phyloP scores from a whole-genome alignment of 140 eudicot species.

The Senecio squalidus region DNA sequence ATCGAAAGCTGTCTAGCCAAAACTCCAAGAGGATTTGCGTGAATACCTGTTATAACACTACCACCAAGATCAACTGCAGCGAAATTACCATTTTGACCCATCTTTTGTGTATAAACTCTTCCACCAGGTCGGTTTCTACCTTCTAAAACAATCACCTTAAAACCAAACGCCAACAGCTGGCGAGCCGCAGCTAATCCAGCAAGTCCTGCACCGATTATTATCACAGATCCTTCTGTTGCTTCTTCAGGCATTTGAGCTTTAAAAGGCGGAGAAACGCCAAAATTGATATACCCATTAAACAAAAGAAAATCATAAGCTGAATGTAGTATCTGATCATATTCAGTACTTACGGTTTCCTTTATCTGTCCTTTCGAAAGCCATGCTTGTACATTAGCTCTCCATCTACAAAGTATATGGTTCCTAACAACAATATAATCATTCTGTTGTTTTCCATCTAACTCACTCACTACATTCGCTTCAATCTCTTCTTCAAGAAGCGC shows the following conservation, averaged over 20 bases:
- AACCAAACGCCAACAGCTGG: conserved; percentile 79
- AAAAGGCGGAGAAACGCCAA: conserved; percentile 66
- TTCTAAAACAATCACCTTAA: conserved; percentile 67
- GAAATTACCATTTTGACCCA: conserved; percentile 54
- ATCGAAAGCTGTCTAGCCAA: conserved; percentile 82
- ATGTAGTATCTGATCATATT: conserved; percentile 51
- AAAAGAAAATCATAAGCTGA: conserved; percentile 77
- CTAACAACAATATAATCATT: conserved; percentile 87
- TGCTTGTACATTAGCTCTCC: conserved; percentile 68
- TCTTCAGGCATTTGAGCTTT: conserved; percentile 61
- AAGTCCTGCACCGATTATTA: conserved; percentile 87
- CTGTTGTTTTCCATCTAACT: conserved; percentile 72
- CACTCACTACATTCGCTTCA: conserved; percentile 65
- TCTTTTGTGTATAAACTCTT: conserved; percentile 81
- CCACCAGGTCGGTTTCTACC: conserved; percentile 95
- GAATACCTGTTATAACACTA: conserved; percentile 91
- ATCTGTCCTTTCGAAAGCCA: conserved; percentile 77
- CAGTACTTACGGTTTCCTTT: conserved; percentile 73
- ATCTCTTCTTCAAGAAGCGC: conserved; percentile 66
- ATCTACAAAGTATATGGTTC: conserved; percentile 77
- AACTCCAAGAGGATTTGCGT: conserved; percentile 95
- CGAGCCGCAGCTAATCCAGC: conserved; percentile 91
- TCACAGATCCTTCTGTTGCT: conserved; percentile 54
- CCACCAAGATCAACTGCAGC: conserved; percentile 97
- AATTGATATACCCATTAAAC: conserved; percentile 73